Evolutionary conservation across 306 rosid species (phyloP), one percentile per base, ranked within the genome.

Genomic region (Cucurbita argyrosperma): DNA sequence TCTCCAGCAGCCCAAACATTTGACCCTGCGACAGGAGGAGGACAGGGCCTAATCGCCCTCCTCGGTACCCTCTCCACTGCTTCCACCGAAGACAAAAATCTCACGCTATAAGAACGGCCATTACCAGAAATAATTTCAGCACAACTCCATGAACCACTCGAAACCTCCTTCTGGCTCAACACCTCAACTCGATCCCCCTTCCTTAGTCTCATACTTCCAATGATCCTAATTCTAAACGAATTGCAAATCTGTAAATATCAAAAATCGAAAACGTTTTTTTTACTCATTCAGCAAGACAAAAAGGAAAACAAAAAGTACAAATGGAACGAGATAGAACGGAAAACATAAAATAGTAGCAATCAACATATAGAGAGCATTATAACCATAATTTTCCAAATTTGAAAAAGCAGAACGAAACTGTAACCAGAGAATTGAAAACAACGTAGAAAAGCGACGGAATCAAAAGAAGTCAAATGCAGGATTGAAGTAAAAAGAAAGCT

Each of bases 121-220:
- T 89, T 86, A 18, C 90, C 87, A 8, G 87, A 87, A 66, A 89
- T 30, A 47, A 93, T 86, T 52, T 63, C 82, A 6, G 88, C 98
- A 77, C 90, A 78, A 43, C 81, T 85, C 96, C 96, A 91, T 26
- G 88, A 89, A 16, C 82, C 85, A 21, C 67, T 58, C 21, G 84
- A 82, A 21, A 68, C 72, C 61, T 83, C 88, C 3, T 80, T 74
- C 9, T 79, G 79, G 81, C 79, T 80, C 58, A 83, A 82, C 79
- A 94, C 84, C 89, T 89, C 99, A 57, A 93, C 98, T 74, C 77
- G 80, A 76, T 80, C 81, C 54, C 94, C 89, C 67, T 86, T 89
- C 58, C 54, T 80, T 71, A 90, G 76, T 78, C 87, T 87, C 98
- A 93, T 93, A 8, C 14, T 72, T 47, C 14, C 58, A 49, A 47